Evolutionary conservation across 129 eudicot genomes (phyloP).

Genomic region (Ambrosia artemisiifolia): DNA sequence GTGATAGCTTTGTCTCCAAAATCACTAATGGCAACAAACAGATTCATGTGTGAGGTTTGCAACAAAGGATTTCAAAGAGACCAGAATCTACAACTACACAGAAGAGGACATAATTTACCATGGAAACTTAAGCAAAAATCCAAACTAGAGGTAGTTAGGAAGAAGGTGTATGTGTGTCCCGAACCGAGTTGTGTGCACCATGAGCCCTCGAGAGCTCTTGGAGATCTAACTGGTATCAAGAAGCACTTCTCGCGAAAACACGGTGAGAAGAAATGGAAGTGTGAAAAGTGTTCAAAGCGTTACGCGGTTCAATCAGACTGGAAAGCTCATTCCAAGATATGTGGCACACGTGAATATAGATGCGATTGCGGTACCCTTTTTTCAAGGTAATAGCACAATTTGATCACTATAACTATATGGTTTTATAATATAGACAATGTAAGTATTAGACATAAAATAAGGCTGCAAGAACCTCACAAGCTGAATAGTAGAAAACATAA

Average conservation of each 20-base stretch:
- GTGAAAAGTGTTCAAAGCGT: conserved; percentile 74
- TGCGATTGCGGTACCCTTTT: conserved; percentile 89
- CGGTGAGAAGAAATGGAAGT: conserved; percentile 88
- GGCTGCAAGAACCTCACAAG: conserved; percentile 24
- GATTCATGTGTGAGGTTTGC: conserved; percentile 66
- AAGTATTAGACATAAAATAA: conserved; percentile 11
- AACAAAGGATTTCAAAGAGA: conserved; percentile 71
- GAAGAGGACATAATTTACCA: conserved; percentile 71
- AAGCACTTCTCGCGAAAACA: conserved; percentile 74
- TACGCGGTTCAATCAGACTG: conserved; percentile 91
- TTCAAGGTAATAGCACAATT: conserved; percentile 52
- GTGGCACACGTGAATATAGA: conserved; percentile 88
- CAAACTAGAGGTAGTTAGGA: conserved; percentile 42
- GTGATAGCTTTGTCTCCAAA: conserved; percentile 68
- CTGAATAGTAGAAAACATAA: conserved; percentile 29
- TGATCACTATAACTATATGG: conserved; percentile 4
- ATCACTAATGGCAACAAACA: conserved; percentile 64
- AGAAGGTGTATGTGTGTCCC: conserved; percentile 67
- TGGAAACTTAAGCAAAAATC: conserved; percentile 72
- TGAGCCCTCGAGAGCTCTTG: conserved; percentile 76
- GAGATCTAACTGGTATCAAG: conserved; percentile 80
- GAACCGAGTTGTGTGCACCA: conserved; percentile 76
- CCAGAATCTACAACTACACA: conserved; percentile 62
- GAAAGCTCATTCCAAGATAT: conserved; percentile 91
- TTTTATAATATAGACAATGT: neutral